Evolutionary conservation across 164 flowering plant species (phyloP), one percentile per base, ranked within the genome.

Genomic region (Umbilicus rupestris): DNA sequence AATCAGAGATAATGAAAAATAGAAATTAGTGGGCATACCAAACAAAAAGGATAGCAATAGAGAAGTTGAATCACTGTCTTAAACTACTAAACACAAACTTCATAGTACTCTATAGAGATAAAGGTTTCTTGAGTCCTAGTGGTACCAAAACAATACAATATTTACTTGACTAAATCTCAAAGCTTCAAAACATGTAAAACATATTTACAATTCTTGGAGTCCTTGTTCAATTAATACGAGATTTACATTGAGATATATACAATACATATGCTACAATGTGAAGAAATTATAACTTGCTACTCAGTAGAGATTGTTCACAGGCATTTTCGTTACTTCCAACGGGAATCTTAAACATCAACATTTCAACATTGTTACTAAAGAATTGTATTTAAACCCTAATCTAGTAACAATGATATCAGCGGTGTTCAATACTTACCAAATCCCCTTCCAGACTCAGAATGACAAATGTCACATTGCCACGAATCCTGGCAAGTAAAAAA

Each of bases 381-480:
- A 9, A 41, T 14, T 9, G 44, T 12, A 41, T 7, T 41, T 5
- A 9, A 41, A 41, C 44, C 12, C 44, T 41, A 41, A 41, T 5
- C 12, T 1, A 66, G 16, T n/a, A 30, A 55, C 15, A 28, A 49
- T 14, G 33, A 19, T 19, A 35, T 15, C 29, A 58, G 64, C 41
- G 29, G 2, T 24, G 60, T 28, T 55, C 33, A 55, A 55, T 59
- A 70, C 97, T 80, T 79, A 93, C 91, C 91, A 79, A 83, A 86
- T 52, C 91, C 91, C 68, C 85, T 77, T 69, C 89, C 92, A 68
- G 92, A 85, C 75, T 83, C 85, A 59, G 89, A 83, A 41, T 82
- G 80, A 79, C 92, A 87, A 50, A 87, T 78, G 59, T 87, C 92
- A 76, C 92, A 87, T 41, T 85, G 86, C 89, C 99, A 92, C 39